Base-by-base conservation (phyloP, 2,329 filamentous ascomycete species). In the Fusarium begoniae region DNA sequence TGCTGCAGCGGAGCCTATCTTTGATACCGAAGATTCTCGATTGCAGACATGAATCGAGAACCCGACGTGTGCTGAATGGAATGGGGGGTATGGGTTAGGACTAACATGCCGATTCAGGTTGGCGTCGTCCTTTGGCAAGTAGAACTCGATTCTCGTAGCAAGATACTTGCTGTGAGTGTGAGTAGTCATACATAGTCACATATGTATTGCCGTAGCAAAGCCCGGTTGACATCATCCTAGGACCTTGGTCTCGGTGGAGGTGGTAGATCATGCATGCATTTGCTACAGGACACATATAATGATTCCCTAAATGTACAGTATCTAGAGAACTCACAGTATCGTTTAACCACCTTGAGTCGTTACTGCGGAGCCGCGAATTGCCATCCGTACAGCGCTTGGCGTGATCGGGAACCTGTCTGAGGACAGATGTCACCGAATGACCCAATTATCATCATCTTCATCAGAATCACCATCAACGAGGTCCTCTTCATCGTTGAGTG, bases 401-500 rank as follows among this genome's bases (percentile, higher is more conserved):
- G 43, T 51, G 26, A 63, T 67, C 48, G 26, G 51, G 53, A 58
- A 24, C 30, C 35, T 28, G 17, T 57, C 41, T 28, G 22, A 56
- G 40, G 28, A 22, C 57, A 17, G 41, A 37, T 63, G 60, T 78
- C 64, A 77, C 72, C 74, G 73, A 63, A 77, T 78, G 67, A 76
- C 63, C 74, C 74, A 78, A 54, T 77, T 71, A 61, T 73, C 78
- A n/a, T 70, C 76, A 32, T 83, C 81, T 30, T 80, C 78, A 64
- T 81, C 81, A 44, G 78, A 82, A 63, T 84, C 85, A 45, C 83
- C 85, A 55, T 86, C 85, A 61, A 83, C 80, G 57, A 85, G 82
- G 75, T 89, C 84, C 78, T 90, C 88, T 70, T 86, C 82, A 73
- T 90, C 88, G 40, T 86, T 81, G 60, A 89, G 81, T 8, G 88